These are phyloP conservation scores for Tolypocladium tropicale DNA, from an alignment of 2,329 filamentous ascomycete species.

Conservation along the genomic window DNA sequence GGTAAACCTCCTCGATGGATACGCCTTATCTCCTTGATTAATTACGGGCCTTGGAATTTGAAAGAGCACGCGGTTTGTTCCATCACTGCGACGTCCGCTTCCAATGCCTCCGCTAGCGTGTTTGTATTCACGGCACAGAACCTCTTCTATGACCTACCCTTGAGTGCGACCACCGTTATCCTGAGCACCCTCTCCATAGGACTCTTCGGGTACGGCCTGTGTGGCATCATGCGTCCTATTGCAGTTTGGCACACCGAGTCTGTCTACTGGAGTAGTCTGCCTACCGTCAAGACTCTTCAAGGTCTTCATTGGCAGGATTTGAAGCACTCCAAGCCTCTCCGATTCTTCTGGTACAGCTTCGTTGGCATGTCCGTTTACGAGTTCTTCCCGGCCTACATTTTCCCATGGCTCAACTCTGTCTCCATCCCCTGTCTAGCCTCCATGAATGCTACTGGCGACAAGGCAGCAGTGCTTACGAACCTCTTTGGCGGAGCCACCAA, in stretches of 20 bases:
- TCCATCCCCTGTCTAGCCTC: conserved; percentile 44
- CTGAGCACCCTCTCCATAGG: conserved; percentile 35
- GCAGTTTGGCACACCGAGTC: conserved; percentile 45
- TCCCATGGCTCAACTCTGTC: conserved; percentile 43
- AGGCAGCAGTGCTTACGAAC: not conserved
- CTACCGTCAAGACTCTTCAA: conserved; percentile 42
- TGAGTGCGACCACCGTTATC: not conserved
- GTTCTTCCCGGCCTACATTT: conserved; percentile 44
- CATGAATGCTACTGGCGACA: conserved; percentile 18
- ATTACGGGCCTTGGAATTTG: conserved; percentile 38
- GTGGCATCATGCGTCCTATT: conserved; percentile 41
- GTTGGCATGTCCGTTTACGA: conserved; percentile 38
- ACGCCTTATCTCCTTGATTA: conserved; percentile 31
- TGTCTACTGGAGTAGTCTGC: conserved; percentile 45
- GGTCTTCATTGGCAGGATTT: conserved; percentile 42
- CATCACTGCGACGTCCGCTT: conserved; percentile 43
- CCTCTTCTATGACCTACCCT: not conserved
- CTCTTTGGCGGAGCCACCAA: not conserved
- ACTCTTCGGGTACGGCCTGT: conserved; percentile 44
- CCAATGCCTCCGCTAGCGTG: conserved; percentile 24
- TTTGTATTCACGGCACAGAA: not conserved
- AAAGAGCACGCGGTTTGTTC: conserved; percentile 46
- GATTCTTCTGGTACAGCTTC: conserved; percentile 42
- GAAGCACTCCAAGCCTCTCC: conserved; percentile 38
- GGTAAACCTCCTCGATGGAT: conserved; percentile 33